These are phyloP conservation scores for Paulownia fortunei DNA, from an alignment of 257 asterid species.

Conservation along the genomic window DNA sequence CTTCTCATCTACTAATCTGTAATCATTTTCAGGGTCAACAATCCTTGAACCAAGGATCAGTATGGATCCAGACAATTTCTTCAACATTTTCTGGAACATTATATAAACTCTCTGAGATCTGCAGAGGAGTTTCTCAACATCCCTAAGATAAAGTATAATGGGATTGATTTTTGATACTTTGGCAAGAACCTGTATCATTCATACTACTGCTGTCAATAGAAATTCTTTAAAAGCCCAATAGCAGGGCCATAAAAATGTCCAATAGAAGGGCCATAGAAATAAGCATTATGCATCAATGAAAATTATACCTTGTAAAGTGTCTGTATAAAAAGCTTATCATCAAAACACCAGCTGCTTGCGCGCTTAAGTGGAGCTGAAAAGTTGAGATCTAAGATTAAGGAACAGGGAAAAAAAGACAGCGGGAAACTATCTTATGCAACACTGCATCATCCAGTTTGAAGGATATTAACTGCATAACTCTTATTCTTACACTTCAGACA, in stretches of 20 bases:
- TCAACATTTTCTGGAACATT: constrained; percentile 75
- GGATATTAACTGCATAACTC: too few species aligned
- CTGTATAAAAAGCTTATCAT: constrained; percentile 69
- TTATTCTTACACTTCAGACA: too few species aligned
- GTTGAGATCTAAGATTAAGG: constrained; percentile 12
- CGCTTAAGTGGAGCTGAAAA: constrained; percentile 60
- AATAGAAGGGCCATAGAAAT: background rate
- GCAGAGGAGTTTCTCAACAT: constrained; percentile 57
- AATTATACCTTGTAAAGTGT: constrained; percentile 69
- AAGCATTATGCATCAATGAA: background rate
- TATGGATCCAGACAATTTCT: constrained; percentile 65
- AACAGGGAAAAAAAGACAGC: background rate
- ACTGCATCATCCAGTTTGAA: background rate
- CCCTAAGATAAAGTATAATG: constrained; percentile 72
- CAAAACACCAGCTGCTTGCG: constrained; percentile 69
- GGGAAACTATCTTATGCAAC: constrained; percentile 4
- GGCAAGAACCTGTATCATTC: constrained; percentile 55
- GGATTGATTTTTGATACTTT: constrained; percentile 61
- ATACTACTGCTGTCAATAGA: constrained; percentile 20
- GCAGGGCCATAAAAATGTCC: background rate
- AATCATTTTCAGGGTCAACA: constrained; percentile 49
- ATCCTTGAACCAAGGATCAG: constrained; percentile 77
- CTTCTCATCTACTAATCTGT: constrained; percentile 60
- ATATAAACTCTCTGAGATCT: constrained; percentile 54
- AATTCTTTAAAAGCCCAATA: background rate